Base-by-base conservation (phyloP, 345 rosid species). In the Bruguiera gymnorhiza region DNA sequence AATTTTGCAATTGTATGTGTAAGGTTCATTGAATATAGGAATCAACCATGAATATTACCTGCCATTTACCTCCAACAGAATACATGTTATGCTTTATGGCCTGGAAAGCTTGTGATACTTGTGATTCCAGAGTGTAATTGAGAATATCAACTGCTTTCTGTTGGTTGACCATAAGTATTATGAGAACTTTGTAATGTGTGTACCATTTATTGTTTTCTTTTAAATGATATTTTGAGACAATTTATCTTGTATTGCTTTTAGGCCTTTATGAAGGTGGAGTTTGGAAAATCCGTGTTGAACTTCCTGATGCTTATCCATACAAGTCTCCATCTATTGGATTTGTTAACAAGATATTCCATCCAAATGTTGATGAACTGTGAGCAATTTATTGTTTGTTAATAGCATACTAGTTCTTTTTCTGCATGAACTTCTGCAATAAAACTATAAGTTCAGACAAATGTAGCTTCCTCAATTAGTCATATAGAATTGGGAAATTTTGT, bases 261-360 rank as follows among this genome's bases (percentile, higher is more conserved):
- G 93, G 93, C 74, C 80, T 78, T 52, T 88, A 86, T 66, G 90
- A 88, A 79, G 90, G 93, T 21, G 87, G 93, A 26, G 83, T 86
- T 53, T 86, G 93, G 93, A 88, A 82, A 74, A 82, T 88, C 23
- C 85, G 84, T 63, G 93, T 86, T 43, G 89, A 88, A 79, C 89
- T 88, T 79, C 93, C 89, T 29, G 93, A 88, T 82, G 88, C 90
- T 50, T 88, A 88, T 79, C 90, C 93, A 56, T 86, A 82, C 78
- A 88, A 88, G 71, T 88, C 93, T 69, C 93, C 93, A 69, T 85
- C 90, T 56, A 76, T 88, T 62, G 90, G 93, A 24, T 86, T 88
- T 72, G 83, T 83, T 72, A 88, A 88, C 80, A 88, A 88, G 87
- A 88, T 88, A 73, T 88, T 79, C 74, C 90, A 88, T 70, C 93